These are phyloP conservation scores for Afroboletus lepidellus DNA, from an alignment of 1,284 basidiomycete species.

Conservation along the genomic window DNA sequence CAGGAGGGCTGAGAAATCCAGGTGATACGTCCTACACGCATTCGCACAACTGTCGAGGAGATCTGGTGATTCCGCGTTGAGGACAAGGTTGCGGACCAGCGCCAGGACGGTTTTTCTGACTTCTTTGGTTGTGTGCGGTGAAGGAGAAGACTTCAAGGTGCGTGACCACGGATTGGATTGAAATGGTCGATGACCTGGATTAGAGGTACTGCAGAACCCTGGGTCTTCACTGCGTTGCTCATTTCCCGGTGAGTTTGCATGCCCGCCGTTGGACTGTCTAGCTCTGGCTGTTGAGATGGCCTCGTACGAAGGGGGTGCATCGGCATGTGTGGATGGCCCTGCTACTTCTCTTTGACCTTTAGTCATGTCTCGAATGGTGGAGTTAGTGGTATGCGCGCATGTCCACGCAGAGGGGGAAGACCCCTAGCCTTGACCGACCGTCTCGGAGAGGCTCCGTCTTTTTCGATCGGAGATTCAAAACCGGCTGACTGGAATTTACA, in stretches of 20 bases:
- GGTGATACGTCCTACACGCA: constrained; percentile 40
- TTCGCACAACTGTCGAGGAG: constrained; percentile 49
- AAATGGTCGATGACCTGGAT: not conserved
- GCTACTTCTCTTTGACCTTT: constrained; percentile 14
- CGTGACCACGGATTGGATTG: constrained; percentile 17
- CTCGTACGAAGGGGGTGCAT: constrained; percentile 27
- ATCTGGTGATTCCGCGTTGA: constrained; percentile 21
- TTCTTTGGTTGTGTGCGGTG: constrained; percentile 42
- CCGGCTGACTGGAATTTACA: no score
- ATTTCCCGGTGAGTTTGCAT: not conserved
- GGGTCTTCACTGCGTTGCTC: not conserved
- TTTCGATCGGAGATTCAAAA: not conserved
- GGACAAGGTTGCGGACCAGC: constrained; percentile 49
- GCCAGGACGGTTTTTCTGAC: constrained; percentile 45
- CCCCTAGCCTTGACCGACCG: not conserved
- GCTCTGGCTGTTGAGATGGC: constrained; percentile 1
- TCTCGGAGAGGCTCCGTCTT: no score
- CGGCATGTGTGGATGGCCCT: constrained; percentile 1
- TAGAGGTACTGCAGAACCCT: not conserved
- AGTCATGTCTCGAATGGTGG: not conserved
- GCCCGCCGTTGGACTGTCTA: not conserved
- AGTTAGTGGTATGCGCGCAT: not conserved
- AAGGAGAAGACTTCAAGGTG: constrained; percentile 24
- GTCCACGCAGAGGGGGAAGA: no score
- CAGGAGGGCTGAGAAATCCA: constrained; percentile 47